Evolutionary conservation across 2,329 filamentous ascomycete species (phyloP), one percentile per base, ranked within the genome.

Genomic region (Kalaharituber pfeilii): DNA sequence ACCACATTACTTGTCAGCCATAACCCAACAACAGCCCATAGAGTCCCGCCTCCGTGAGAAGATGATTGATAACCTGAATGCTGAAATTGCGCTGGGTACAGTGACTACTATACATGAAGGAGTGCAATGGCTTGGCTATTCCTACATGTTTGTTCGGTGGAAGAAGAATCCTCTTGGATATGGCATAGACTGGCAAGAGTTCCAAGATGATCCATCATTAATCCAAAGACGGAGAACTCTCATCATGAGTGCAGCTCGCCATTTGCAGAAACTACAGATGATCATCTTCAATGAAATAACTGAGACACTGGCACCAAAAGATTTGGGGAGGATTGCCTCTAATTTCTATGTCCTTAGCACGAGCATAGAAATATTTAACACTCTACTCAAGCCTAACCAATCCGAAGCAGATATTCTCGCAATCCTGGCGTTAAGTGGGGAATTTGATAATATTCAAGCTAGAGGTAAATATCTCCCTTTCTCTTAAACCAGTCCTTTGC

Each of bases 121-220:
- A 0, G 88, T 95, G 1, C 86, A 93, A 60, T 98, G 91, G 91
- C 82, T 98, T 28, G 89, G 93, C 13, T 98, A 98, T 67, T 95
- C 89, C 0, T 98, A 96, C 65, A 74, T 98, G 0, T 98, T 94
- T 67, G 89, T 98, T 36, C 83, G 91, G 36, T 98, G 98, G 91
- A 81, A 85, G 66, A 79, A 85, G 56, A 94, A 91, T 60, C 89
- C 88, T 3, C 78, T 89, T 65, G 81, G 82, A 1, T 98, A 98
- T 65, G 91, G 89, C 2, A 96, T 98, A 50, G 88, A 95, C 62
- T 96, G 86, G 85, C 75, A 82, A 15, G 91, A 98, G 68, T 84
- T 86, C 53, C 75, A 81, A 28, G 84, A 96, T 62, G 91, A 98
- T 63, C 88, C 87, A 0, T 81, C 80, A 56, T 75, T 98, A 25